Conservation (phyloP, 2,329 filamentous ascomycete genomes). For the Grosmannia clavigera region DNA sequence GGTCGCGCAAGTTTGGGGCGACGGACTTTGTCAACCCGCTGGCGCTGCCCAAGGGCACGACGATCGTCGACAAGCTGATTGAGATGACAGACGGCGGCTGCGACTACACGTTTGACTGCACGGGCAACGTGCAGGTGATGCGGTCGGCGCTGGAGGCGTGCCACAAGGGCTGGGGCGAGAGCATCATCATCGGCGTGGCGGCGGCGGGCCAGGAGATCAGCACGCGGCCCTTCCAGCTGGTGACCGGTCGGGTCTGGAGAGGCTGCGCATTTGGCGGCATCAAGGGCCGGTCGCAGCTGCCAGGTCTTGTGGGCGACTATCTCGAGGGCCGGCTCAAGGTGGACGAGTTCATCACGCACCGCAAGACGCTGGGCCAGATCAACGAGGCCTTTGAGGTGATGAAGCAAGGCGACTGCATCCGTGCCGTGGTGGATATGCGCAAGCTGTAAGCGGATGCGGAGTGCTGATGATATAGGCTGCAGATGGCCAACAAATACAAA, state of each 20-base stretch:
- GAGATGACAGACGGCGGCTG: constrained; percentile 97
- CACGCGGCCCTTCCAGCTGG: constrained; percentile 89
- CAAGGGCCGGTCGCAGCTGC: constrained; percentile 90
- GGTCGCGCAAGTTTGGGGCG: constrained; percentile 88
- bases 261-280: constrained; percentile 96
- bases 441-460: constrained; percentile 11
- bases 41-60: constrained; percentile 58
- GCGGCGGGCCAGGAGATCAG: constrained; percentile 92
- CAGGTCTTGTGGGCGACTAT: constrained; percentile 80
- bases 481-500: not conserved
- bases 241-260: constrained; percentile 95
- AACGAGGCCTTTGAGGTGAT: constrained; percentile 82
- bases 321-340: constrained; percentile 85
- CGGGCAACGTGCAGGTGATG: constrained; percentile 94
- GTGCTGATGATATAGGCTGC: not conserved
- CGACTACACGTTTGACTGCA: constrained; percentile 99
- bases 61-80: constrained; percentile 80
- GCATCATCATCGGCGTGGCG: constrained; percentile 94
- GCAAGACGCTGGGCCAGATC: constrained; percentile 69
- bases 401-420: constrained; percentile 95
- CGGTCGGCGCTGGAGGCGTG: constrained; percentile 89
- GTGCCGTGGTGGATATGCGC: constrained; percentile 69
- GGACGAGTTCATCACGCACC: constrained; percentile 98
- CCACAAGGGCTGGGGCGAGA: constrained; percentile 99
- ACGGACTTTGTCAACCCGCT: constrained; percentile 94